Evolutionary conservation across 208 protist species (phyloP), one percentile per base, ranked within the genome.

Genomic region (Wallacemonas rigidus): DNA sequence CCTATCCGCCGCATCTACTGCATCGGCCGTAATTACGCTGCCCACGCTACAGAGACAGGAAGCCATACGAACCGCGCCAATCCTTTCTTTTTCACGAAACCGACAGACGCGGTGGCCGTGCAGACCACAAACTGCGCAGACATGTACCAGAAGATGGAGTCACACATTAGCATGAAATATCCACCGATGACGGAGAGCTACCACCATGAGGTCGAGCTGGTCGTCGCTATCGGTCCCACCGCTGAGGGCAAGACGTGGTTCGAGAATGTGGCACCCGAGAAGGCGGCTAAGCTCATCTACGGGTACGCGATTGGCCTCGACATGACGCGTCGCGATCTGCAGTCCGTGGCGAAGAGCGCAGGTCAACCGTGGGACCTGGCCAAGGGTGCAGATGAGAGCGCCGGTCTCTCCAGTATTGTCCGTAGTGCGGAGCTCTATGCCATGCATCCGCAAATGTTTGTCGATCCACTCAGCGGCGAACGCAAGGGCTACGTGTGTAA

Each of bases 321-420:
- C 79, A 90, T 97, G 86, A 97, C 94, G 0, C 84, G 86, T 2
- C 83, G 94, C n/a, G 88, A 95, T 57, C 12, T 95, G 56, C 94
- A 97, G 75, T 55, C 72, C n/a, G 57, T 85, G 53, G 88, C 89
- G 2, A 95, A 93, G 70, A 69, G 55, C 26, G 80, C 83, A 26
- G 89, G 91, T 11, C 74, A 81, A 69, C 94, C 94, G 56, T 96
- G 91, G 89, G 89, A 93, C 53, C 67, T 94, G 5, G 86, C 92
- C 14, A 97, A 97, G 73, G 88, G 91, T 41, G 87, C 80, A 8
- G 91, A 97, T 50, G 91, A 91, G 14, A 79, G 82, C 50, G 83
- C 76, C 12, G 88, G 87, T 4, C 55, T 96, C 2, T 86, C 81
- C 1, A 72, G 77, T 41, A 76, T 92, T 48, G 44, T 96, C 35